Base-by-base conservation (phyloP, 768 basidiomycete species). In the Boletus reticulatus region DNA sequence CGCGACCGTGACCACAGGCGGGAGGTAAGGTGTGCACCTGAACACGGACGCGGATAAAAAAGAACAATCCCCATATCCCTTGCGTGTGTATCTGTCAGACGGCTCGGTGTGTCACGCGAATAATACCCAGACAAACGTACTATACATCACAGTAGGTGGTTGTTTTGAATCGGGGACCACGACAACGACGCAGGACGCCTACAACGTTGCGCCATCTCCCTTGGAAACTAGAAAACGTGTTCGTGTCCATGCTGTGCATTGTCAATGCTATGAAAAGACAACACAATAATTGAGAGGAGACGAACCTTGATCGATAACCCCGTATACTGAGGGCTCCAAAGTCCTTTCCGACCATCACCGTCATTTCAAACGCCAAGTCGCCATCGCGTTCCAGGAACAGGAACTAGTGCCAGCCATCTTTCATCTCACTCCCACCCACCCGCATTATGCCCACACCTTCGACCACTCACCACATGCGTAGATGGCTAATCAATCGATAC, bases 401-500 rank as follows among this genome's bases (percentile, higher is more conserved):
- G 43, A 36, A 36, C 34, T 36, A 36, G 24, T 17, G 11, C 45
- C 43, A 53, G 34, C 36, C 11, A 52, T 45, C 51, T 32, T 31
- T 45, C 43, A 16, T 48, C 22, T 24, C n/a, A 27, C 34, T 56
- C 12, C 50, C 48, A 32, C 37, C 42, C 38, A 29, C 29, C 46
- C 34, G 13, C 14, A 12, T 49, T 34, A 41, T 16, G 6, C 20
- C 44, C 45, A 6, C 45, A 6, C 44, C 9, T 9, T 48, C 34
- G 24, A 37, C 27, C 12, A 36, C 57, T 67, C 37, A 62, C 53
- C 20, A 59, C 43, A n/a, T 58, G 57, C 2, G 62, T 59, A 87
- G 60, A 8, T 69, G 67, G 10, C 79, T 74, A 19, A 87, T 67
- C 1, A 76, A 72, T 59, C 80, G 76, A 48, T 77, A 76, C 50